phyloP scores from a whole-genome alignment of 2,329 filamentous ascomycete genomes.

The Westerdykella ornata region DNA sequence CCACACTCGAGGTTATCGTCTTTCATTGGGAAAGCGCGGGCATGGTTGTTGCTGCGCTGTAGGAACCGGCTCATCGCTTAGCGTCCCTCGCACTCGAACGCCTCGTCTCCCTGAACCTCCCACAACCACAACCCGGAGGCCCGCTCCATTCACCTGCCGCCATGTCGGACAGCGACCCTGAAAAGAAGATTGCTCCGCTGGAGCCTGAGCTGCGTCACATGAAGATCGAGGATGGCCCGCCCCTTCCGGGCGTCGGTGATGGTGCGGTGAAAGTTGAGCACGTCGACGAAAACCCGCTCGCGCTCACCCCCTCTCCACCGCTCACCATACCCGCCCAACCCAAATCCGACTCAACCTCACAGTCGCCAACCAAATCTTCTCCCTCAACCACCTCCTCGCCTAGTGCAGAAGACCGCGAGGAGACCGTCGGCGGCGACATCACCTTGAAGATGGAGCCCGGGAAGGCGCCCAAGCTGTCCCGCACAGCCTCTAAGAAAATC shows the following conservation, averaged over 20 bases:
- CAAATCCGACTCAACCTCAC: conserved; percentile 22
- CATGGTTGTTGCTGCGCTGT: conserved; percentile 14
- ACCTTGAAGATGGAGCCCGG: conserved; percentile 58
- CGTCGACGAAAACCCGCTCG: conserved; percentile 5
- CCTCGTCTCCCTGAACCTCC: conserved; percentile 14
- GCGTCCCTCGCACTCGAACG: conserved; percentile 20
- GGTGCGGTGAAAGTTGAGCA: conserved; percentile 27
- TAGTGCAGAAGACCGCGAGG: conserved; percentile 42
- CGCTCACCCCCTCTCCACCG: conserved; percentile 16
- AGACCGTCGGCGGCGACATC: conserved; percentile 55
- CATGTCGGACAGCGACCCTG: conserved; percentile 37
- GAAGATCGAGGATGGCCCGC: conserved; percentile 40
- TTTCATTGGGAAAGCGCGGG: background rate
- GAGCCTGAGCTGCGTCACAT: conserved; percentile 43
- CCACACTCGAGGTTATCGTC: too few species aligned
- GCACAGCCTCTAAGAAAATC: conserved; percentile 67
- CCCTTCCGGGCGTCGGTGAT: conserved; percentile 6
- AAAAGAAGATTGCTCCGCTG: conserved; percentile 32
- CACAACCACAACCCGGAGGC: conserved; percentile 11
- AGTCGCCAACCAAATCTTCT: conserved; percentile 3
- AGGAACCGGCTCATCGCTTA: conserved; percentile 27
- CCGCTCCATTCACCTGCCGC: conserved; percentile 9
- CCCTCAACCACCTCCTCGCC: conserved; percentile 34
- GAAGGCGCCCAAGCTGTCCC: conserved; percentile 63
- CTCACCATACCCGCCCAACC: conserved; percentile 20